A percentile compares a stretch with the other conserved stretches of the same genome.
phyloP scores from a whole-genome alignment of 2,329 filamentous ascomycete species.

The Sporothrix brasiliensis region DNA sequence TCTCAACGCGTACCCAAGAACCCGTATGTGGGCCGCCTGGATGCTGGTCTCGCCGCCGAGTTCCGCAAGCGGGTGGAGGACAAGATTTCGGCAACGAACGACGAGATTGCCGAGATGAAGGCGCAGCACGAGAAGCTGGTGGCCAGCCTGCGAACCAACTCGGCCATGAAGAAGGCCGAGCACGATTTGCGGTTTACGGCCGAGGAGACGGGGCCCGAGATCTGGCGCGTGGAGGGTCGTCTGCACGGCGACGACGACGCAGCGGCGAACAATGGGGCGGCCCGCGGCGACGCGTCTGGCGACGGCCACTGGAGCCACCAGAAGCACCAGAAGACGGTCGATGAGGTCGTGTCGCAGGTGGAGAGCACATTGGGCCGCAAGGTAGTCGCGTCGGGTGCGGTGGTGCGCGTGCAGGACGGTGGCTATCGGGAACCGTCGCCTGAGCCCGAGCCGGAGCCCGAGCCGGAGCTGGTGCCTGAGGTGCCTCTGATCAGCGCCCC shows the following conservation, averaged over 20 bases:
- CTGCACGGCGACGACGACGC: slow-evolving; percentile 45
- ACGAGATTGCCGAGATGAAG: slow-evolving; percentile 84
- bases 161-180: slow-evolving; percentile 72
- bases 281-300: slow-evolving; percentile 38
- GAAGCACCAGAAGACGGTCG: slow-evolving; percentile 59
- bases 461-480: slow-evolving; percentile 37
- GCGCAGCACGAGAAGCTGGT: slow-evolving; percentile 75
- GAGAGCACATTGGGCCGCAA: slow-evolving; percentile 71
- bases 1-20: slow-evolving; percentile 54
- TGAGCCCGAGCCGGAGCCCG: slow-evolving; percentile 40
- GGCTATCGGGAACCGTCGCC: slow-evolving; percentile 66
- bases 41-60: slow-evolving; percentile 75
- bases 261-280: background rate
- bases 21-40: slow-evolving; percentile 67
- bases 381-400: slow-evolving; percentile 64
- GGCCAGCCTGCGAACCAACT: slow-evolving; percentile 71
- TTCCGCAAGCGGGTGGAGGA: slow-evolving; percentile 78
- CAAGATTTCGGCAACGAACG: slow-evolving; percentile 71
- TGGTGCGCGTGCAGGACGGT: slow-evolving; percentile 76
- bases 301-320: slow-evolving; percentile 40
- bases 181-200: slow-evolving; percentile 70
- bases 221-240: slow-evolving; percentile 66
- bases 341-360: slow-evolving; percentile 74
- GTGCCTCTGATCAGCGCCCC: slow-evolving; percentile 30
- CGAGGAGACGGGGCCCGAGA: slow-evolving; percentile 61